These are phyloP conservation scores for Pichiaceae sp. DNA, from an alignment of 1,139 yeast genomes.

Conservation along the genomic window DNA sequence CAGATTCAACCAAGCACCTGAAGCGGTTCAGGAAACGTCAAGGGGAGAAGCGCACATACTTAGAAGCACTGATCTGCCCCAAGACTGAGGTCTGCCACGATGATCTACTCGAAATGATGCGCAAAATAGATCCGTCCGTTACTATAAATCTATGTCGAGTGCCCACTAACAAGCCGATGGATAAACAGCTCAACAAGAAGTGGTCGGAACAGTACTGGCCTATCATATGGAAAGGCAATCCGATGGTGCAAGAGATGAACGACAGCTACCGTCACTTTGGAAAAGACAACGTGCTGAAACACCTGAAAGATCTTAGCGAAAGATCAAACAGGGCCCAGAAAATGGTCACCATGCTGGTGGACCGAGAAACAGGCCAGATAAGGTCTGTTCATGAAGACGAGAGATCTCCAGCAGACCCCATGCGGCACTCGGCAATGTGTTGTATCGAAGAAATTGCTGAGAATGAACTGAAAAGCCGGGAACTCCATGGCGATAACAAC, in stretches of 20 bases:
- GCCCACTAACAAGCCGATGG: constrained; percentile 48
- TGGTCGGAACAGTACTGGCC: constrained; percentile 84
- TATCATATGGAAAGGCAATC: constrained; percentile 87
- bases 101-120: constrained; percentile 9
- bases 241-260: constrained; percentile 63
- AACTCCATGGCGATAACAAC: constrained; percentile 5
- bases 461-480: constrained; percentile 32
- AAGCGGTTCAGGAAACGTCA: constrained; percentile 24
- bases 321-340: constrained; percentile 17
- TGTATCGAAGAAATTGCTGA: constrained; percentile 58
- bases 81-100: neutral
- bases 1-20: constrained; percentile 33
- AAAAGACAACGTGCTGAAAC: constrained; percentile 31
- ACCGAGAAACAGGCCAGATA: constrained; percentile 31
- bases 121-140: constrained; percentile 12
- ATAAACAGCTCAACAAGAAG: constrained; percentile 49
- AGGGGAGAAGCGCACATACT: neutral
- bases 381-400: constrained; percentile 31
- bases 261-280: constrained; percentile 37
- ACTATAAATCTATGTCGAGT: constrained; percentile 21
- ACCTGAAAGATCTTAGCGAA: constrained; percentile 29
- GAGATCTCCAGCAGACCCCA: constrained; percentile 33
- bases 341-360: constrained; percentile 39
- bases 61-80: neutral
- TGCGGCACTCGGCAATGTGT: constrained; percentile 66